A percentile compares a stretch with the other conserved stretches of the same genome.
phyloP scores from a whole-genome alignment of 2,329 filamentous ascomycete genomes.

The Colletotrichum truncatum region DNA sequence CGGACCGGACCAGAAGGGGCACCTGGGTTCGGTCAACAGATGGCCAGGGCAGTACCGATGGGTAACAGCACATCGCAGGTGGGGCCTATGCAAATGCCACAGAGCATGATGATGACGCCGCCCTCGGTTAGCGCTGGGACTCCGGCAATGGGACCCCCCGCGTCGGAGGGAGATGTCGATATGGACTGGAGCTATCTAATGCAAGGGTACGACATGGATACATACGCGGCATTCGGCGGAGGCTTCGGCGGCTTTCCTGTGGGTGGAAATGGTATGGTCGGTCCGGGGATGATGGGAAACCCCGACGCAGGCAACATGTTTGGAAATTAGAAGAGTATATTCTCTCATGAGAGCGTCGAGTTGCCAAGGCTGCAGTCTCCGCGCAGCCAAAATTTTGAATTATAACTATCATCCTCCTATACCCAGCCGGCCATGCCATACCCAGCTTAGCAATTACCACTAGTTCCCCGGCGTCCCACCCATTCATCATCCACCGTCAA shows the following conservation, averaged over 20 bases:
- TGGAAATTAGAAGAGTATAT: slow-evolving; percentile 10
- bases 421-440: neutral
- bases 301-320: slow-evolving; percentile 26
- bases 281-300: slow-evolving; percentile 34
- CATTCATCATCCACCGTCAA: slow-evolving; percentile 48
- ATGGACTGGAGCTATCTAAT: slow-evolving; percentile 62
- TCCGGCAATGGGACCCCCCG: slow-evolving; percentile 27
- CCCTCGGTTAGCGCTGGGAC: slow-evolving; percentile 35
- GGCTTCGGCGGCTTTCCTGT: slow-evolving; percentile 32
- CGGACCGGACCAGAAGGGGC: slow-evolving; percentile 6
- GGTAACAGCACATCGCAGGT: slow-evolving; percentile 33
- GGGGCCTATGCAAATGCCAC: slow-evolving; percentile 29
- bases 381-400: no score
- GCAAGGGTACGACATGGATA: slow-evolving; percentile 47
- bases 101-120: slow-evolving; percentile 44
- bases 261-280: slow-evolving; percentile 29
- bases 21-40: slow-evolving; percentile 12
- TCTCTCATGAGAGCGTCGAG: neutral
- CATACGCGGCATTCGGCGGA: slow-evolving; percentile 40
- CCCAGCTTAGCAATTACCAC: slow-evolving; percentile 31
- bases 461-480: slow-evolving; percentile 41
- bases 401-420: no score
- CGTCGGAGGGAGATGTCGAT: slow-evolving; percentile 43
- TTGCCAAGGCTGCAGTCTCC: neutral
- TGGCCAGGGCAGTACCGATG: slow-evolving; percentile 40